Evolutionary conservation across 495 filamentous ascomycete genomes (phyloP), one percentile per base, ranked within the genome.

Genomic region (Saxispiralis lemnorum): DNA sequence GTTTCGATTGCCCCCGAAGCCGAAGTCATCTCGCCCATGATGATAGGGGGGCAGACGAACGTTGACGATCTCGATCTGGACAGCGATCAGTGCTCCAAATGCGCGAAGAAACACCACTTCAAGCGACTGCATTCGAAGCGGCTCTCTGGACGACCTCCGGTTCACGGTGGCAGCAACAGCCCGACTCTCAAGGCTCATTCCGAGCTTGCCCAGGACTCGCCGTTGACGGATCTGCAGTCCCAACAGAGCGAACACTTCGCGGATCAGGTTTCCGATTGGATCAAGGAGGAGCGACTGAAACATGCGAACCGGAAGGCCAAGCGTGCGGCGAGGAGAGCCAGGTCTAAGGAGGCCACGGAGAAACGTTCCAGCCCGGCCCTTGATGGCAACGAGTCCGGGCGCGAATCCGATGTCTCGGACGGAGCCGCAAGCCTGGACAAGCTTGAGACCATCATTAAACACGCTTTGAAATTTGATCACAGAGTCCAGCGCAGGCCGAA

Each of bases 251-350:
- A 73, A 50, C 67, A 60, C 42, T 61, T 94, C 6, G 56, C 88
- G 32, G 66, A 71, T 34, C 81, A 88, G 55, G 75, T 94, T 17
- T 65, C 68, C 16, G 74, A 78, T 45, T 94, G 86, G 86, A 65
- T 94, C 33, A 70, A 83, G 41, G 69, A 72, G 34, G 83, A 93
- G 58, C 81, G 79, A 59, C 56, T 63, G 20, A 83, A 78, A 58
- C 45, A 34, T 7, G 9, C 47, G 11, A 31, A 12, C 24, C 24
- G 24, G 24, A 28, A 28, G 24, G 24, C 24, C 24, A 28, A 28
- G 24, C 24, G 24, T 28, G 24, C 24, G 24, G 24, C 24, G 4
- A 4, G 9, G 24, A 28, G 24, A 9, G 24, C 24, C 4, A 4
- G 24, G 24, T 28, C n/a, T 5, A 35, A 73, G 67, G 51, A 67